These are phyloP conservation scores for Drechmeria coniospora DNA, from an alignment of 2,329 filamentous ascomycete species.

Conservation along the genomic window DNA sequence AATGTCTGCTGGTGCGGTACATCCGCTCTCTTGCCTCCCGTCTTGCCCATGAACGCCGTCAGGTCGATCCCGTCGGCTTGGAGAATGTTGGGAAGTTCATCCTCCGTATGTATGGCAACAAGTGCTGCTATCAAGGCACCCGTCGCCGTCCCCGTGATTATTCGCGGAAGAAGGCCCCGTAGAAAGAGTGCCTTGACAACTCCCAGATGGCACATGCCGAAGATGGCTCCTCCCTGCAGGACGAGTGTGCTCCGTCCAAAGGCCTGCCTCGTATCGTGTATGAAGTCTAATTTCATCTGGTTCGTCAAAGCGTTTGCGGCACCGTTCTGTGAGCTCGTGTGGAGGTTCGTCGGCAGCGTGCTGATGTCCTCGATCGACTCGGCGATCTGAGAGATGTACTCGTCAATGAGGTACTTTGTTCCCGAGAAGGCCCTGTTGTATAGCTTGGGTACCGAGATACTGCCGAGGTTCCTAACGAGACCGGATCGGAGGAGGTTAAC, in stretches of 20 bases:
- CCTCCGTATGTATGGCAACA: constrained; percentile 74
- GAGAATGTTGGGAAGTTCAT: constrained; percentile 64
- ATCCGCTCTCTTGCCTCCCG: constrained; percentile 14
- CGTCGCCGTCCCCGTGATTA: constrained; percentile 82
- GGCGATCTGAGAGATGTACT: constrained; percentile 77
- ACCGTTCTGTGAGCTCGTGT: constrained; percentile 15
- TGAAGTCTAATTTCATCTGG: constrained; percentile 69
- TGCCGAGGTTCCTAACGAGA: constrained; percentile 73
- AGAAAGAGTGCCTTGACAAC: constrained; percentile 79
- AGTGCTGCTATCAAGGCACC: constrained; percentile 81
- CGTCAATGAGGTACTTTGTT: constrained; percentile 80
- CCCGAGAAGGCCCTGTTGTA: constrained; percentile 79
- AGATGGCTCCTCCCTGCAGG: constrained; percentile 79
- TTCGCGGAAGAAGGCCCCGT: constrained; percentile 66
- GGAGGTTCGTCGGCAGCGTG: constrained; percentile 41
- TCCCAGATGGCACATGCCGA: constrained; percentile 78
- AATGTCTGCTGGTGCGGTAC: constrained; percentile 20
- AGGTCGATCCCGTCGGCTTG: constrained; percentile 70
- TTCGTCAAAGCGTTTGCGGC: constrained; percentile 36
- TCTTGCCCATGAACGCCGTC: constrained; percentile 49
- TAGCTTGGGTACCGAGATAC: constrained; percentile 67
- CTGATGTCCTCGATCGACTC: constrained; percentile 66
- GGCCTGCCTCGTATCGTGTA: constrained; percentile 75
- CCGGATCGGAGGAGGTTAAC: constrained; percentile 70
- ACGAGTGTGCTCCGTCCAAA: constrained; percentile 79